Evolutionary conservation across 1,139 yeast species (phyloP).

Genomic region (Hanseniaspora uvarum): DNA sequence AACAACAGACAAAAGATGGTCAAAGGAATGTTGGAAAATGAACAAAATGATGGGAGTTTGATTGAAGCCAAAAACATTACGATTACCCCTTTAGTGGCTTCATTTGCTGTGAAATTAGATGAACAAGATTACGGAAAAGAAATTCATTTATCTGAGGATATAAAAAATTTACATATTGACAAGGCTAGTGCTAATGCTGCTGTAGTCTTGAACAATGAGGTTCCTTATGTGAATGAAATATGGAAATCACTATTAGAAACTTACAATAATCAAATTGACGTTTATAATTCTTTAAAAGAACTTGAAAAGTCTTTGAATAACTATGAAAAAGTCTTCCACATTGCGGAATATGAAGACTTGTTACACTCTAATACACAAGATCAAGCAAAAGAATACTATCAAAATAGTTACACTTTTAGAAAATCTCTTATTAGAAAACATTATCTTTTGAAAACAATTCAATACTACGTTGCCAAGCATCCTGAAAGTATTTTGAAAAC

Average conservation of each 20-base stretch:
- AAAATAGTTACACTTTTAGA: conserved; percentile 74
- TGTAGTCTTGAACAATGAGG: background rate
- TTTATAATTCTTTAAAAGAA: conserved; percentile 15
- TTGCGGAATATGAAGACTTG: conserved; percentile 81
- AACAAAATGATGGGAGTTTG: conserved; percentile 36
- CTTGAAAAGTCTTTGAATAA: background rate
- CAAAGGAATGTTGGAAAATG: conserved; percentile 40
- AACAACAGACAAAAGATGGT: conserved; percentile 54
- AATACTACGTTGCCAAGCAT: conserved; percentile 59
- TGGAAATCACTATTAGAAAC: conserved; percentile 25
- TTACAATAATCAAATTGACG: conserved; percentile 29
- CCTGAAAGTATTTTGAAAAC: conserved; percentile 51
- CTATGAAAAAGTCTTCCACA: conserved; percentile 47
- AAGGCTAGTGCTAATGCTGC: background rate
- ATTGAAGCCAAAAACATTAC: conserved; percentile 44
- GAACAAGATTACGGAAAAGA: conserved; percentile 47
- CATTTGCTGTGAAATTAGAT: conserved; percentile 44
- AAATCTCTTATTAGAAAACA: conserved; percentile 87
- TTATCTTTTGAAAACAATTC: conserved; percentile 70
- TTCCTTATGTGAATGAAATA: conserved; percentile 10
- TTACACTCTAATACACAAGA: conserved; percentile 48
- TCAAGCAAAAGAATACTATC: conserved; percentile 42
- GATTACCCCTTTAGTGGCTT: conserved; percentile 77
- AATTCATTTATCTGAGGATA: background rate
- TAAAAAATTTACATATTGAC: conserved; percentile 22